Evolutionary conservation across 2,329 filamentous ascomycete species (phyloP).

Genomic region (Malbranchea zuffiana): DNA sequence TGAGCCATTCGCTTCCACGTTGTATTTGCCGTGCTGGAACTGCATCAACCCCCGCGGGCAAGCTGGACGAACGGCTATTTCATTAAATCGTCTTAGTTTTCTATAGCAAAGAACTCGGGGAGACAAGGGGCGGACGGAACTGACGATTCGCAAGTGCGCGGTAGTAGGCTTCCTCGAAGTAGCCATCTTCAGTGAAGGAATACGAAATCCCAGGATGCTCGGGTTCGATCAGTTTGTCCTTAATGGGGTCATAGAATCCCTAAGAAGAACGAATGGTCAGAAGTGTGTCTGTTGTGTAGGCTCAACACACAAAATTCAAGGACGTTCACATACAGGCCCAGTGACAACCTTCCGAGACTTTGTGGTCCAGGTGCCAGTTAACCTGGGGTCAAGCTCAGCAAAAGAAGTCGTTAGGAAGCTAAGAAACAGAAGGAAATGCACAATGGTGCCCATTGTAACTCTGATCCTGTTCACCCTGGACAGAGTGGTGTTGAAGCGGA

Average conservation of each 20-base stretch:
- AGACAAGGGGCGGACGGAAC: slow-evolving; percentile 22
- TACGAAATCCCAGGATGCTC: slow-evolving; percentile 58
- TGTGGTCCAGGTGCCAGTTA: slow-evolving; percentile 62
- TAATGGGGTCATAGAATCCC: slow-evolving; percentile 59
- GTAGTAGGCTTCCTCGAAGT: slow-evolving; percentile 60
- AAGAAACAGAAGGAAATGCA: slow-evolving; percentile 5
- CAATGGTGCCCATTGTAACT: too few species aligned
- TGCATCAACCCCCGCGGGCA: slow-evolving; percentile 58
- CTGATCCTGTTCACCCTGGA: too few species aligned
- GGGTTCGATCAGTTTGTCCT: slow-evolving; percentile 57
- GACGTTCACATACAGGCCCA: slow-evolving; percentile 49
- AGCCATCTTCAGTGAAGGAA: slow-evolving; percentile 58
- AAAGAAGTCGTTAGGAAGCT: not conserved
- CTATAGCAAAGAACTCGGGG: too few species aligned
- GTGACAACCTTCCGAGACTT: slow-evolving; percentile 60
- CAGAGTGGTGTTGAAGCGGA: too few species aligned
- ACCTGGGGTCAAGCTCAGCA: slow-evolving; percentile 30
- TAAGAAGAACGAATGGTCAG: slow-evolving; percentile 24
- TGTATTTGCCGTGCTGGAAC: slow-evolving; percentile 60
- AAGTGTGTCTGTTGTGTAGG: not conserved
- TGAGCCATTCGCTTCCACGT: slow-evolving; percentile 46
- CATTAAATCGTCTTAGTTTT: too few species aligned
- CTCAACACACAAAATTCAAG: not conserved
- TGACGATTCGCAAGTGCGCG: slow-evolving; percentile 57
- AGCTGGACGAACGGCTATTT: slow-evolving; percentile 45